These are phyloP conservation scores for Saccharomyces pastorianus DNA, from an alignment of 1,139 yeast species.

Conservation along the genomic window DNA sequence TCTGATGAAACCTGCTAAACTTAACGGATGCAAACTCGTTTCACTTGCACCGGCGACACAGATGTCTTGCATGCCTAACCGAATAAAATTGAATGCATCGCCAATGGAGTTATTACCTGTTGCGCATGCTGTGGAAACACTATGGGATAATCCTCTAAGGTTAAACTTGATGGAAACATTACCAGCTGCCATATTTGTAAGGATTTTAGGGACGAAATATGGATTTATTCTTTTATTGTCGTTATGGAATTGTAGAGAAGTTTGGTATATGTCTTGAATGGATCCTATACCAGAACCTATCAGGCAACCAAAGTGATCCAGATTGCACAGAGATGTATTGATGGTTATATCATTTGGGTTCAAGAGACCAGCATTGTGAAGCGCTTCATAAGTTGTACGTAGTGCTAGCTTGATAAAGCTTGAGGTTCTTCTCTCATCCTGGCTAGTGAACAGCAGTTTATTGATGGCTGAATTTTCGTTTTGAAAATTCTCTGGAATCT, in stretches of 20 bases:
- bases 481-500: slow-evolving; percentile 8
- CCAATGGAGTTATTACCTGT: slow-evolving; percentile 93
- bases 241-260: slow-evolving; percentile 43
- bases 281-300: slow-evolving; percentile 94
- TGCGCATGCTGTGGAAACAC: slow-evolving; percentile 93
- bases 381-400: slow-evolving; percentile 70
- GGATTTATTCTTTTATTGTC: slow-evolving; percentile 80
- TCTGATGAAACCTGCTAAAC: slow-evolving; percentile 85
- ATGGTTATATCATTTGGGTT: slow-evolving; percentile 30
- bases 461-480: slow-evolving; percentile 1
- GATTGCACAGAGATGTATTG: slow-evolving; percentile 17
- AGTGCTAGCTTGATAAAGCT: slow-evolving; percentile 72
- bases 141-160: slow-evolving; percentile 75
- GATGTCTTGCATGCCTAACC: slow-evolving; percentile 71
- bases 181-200: slow-evolving; percentile 94
- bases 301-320: slow-evolving; percentile 52
- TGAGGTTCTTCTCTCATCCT: slow-evolving; percentile 50
- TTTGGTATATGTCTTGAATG: slow-evolving; percentile 61
- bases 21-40: slow-evolving; percentile 76
- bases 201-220: slow-evolving; percentile 69
- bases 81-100: slow-evolving; percentile 77
- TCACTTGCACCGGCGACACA: slow-evolving; percentile 94
- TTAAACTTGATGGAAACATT: slow-evolving; percentile 73
- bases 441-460: slow-evolving; percentile 18
- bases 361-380: slow-evolving; percentile 47